A percentile compares a stretch with the other conserved stretches of the same genome.
These are phyloP conservation scores for Euryodendron excelsum DNA, from an alignment of 148 eudicot species.

Conservation along the genomic window DNA sequence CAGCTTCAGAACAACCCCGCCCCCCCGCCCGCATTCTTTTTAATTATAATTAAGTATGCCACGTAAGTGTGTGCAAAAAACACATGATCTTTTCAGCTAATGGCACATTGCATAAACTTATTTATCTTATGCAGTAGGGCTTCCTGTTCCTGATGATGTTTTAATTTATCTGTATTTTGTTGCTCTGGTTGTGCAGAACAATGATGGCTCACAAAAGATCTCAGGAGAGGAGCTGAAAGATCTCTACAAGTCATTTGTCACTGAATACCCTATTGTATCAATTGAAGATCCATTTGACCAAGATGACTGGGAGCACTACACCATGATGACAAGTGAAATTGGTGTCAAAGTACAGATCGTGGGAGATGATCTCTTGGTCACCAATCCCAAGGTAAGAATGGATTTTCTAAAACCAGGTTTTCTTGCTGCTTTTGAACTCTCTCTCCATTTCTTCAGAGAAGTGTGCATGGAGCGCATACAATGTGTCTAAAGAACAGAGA, in stretches of 20 bases:
- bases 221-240: slow-evolving; percentile 83
- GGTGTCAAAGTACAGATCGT: slow-evolving; percentile 86
- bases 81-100: no score
- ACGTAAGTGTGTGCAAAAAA: no score
- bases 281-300: slow-evolving; percentile 97
- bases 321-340: slow-evolving; percentile 64
- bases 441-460: neutral
- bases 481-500: neutral
- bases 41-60: no score
- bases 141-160: neutral
- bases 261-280: slow-evolving; percentile 84
- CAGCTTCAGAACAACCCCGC: no score
- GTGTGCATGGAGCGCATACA: neutral
- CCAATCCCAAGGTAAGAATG: slow-evolving; percentile 80
- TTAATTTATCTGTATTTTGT: neutral
- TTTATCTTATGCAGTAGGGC: neutral
- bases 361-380: slow-evolving; percentile 94
- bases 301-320: slow-evolving; percentile 93
- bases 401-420: neutral
- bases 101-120: neutral
- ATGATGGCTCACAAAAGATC: slow-evolving; percentile 71
- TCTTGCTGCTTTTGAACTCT: neutral
- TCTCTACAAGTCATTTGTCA: slow-evolving; percentile 81
- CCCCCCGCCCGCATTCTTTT: no score
- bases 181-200: slow-evolving; percentile 51